A percentile compares a stretch with the other conserved stretches of the same genome.
Evolutionary conservation across 305 asterid species (phyloP).

Genomic region (Fraxinus sp.): DNA sequence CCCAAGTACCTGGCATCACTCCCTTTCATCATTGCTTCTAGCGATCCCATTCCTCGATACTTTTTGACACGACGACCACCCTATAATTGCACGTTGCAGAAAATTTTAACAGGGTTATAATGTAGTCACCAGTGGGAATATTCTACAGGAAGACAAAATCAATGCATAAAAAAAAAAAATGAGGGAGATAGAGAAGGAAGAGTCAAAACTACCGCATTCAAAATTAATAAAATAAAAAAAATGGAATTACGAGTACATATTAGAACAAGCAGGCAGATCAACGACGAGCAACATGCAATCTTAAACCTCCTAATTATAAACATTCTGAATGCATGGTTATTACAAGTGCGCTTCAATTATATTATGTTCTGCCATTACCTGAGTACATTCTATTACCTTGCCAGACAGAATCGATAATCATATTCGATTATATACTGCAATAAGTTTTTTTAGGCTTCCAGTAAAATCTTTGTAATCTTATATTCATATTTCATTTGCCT

Average conservation of each 20-base stretch:
- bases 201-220: neutral
- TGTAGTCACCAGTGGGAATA: neutral
- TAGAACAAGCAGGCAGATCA: conserved; percentile 3
- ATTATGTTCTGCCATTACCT: neutral
- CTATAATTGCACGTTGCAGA: conserved; percentile 29
- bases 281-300: neutral
- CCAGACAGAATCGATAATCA: neutral
- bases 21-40: conserved; percentile 94
- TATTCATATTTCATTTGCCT: neutral
- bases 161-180: neutral
- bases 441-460: neutral
- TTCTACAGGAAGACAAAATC: neutral
- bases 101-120: neutral
- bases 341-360: neutral
- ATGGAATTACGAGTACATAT: neutral
- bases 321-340: neutral
- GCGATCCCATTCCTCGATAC: conserved; percentile 96
- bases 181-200: neutral
- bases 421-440: neutral
- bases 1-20: conserved; percentile 95
- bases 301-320: neutral
- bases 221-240: neutral
- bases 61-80: conserved; percentile 67
- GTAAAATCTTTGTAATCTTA: neutral
- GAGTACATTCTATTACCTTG: neutral